Base-by-base conservation (phyloP, 495 filamentous ascomycete genomes). In the Stereocaulon alpinum region DNA sequence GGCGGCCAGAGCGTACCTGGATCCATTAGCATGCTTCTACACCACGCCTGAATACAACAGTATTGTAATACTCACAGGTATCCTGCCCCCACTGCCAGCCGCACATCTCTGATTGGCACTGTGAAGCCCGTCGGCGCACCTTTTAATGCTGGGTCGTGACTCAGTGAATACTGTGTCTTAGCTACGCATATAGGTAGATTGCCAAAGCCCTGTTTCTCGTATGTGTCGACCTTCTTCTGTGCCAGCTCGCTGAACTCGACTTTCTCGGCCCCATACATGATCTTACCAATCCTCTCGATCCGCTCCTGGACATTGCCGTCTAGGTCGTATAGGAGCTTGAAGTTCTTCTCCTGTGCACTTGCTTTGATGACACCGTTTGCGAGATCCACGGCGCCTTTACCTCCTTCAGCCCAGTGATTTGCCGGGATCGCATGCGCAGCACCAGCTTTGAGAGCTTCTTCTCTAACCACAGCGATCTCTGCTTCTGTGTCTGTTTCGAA, bases 81-180 rank as follows among this genome's bases (percentile, higher is more conserved):
- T 65, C 93, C 93, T 62, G 86, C 93, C 61, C 93, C 93, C 56
- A 92, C 89, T 10, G 93, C 93, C 80, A 98, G 81, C 51, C 91
- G 76, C 50, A 98, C 92, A 69, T 98, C 93, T 61, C 92, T 76
- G 62, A 98, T 96, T 11, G 93, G 93, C 22, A 98, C 87, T 6
- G 88, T 95, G 70, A 98, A 98, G 24, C 92, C 93, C 9, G 86
- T 88, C 15, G 93, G 93, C n/a, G 93, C 93, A 51, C 93, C 93
- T 77, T 98, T 98, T 61, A 98, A 79, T 22, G 86, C 81, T 14
- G 91, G 86, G 70, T 98, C 93, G 68, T 97, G 93, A 68, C 87
- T 92, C 62, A 98, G 82, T 24, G 88, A 94, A 73, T 98, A 98
- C 72, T 98, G 93, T 43, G 93, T 96, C 82, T 97, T 98, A 59